phyloP scores from a whole-genome alignment of 495 filamentous ascomycete species.

The Durotheca rogersii region DNA sequence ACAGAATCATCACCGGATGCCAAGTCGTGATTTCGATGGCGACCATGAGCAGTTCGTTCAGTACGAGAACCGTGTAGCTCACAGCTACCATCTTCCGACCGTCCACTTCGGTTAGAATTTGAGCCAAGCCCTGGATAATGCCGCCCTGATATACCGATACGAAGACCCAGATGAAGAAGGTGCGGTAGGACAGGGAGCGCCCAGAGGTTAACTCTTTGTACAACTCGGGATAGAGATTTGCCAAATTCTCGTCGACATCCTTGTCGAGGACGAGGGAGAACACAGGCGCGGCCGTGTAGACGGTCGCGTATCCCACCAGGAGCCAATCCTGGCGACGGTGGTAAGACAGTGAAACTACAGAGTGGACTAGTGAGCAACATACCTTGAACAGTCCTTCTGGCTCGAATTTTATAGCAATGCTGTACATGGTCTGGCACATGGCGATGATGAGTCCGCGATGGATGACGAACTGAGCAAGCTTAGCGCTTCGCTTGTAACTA shows the following conservation, averaged over 20 bases:
- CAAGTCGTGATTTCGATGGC: constrained; percentile 94
- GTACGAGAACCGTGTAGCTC: constrained; percentile 84
- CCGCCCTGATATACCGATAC: constrained; percentile 93
- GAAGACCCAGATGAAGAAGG: constrained; percentile 96
- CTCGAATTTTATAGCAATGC: constrained; percentile 85
- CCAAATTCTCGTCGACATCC: constrained; percentile 89
- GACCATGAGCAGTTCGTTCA: constrained; percentile 97
- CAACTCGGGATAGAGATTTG: constrained; percentile 93
- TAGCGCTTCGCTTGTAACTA: constrained; percentile 92
- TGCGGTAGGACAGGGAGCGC: constrained; percentile 80
- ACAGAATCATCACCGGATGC: constrained; percentile 91
- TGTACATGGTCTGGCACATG: constrained; percentile 96
- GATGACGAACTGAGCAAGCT: constrained; percentile 97
- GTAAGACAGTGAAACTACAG: constrained; percentile 24
- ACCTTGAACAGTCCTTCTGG: constrained; percentile 88
- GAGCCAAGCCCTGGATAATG: constrained; percentile 88
- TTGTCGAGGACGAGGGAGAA: constrained; percentile 95
- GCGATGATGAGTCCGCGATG: constrained; percentile 93
- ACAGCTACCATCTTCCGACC: constrained; percentile 79
- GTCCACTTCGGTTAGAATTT: constrained; percentile 77
- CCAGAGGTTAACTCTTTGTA: constrained; percentile 93
- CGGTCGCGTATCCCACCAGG: constrained; percentile 91
- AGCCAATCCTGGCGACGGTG: constrained; percentile 71
- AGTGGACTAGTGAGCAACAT: constrained; percentile 6
- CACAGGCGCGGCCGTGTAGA: constrained; percentile 94